A percentile compares a stretch with the other conserved stretches of the same genome.
Conservation (phyloP, 495 filamentous ascomycete genomes). For the Penicillium macrosclerotiorum region DNA sequence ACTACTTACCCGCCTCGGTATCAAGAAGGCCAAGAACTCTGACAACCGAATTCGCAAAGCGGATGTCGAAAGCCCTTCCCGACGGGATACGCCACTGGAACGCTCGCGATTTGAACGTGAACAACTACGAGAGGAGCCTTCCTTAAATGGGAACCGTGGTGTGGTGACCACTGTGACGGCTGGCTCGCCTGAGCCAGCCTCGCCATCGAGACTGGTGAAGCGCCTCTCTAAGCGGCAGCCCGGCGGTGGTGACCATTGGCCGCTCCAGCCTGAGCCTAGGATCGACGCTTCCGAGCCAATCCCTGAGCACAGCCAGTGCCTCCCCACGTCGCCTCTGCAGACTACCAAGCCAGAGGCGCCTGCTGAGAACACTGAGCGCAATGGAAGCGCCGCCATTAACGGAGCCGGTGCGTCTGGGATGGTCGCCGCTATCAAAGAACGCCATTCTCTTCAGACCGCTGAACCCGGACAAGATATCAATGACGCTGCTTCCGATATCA, state of each 20-base stretch:
- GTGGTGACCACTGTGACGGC: constrained; percentile 16
- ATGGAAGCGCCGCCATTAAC: constrained; percentile 8
- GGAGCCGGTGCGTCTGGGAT: constrained; percentile 6
- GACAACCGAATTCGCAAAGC: constrained; percentile 33
- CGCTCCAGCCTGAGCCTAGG: constrained; percentile 16
- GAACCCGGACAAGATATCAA: constrained; percentile 20
- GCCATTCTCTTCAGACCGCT: constrained; percentile 11
- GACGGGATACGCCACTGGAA: constrained; percentile 37
- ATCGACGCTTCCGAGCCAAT: constrained; percentile 13
- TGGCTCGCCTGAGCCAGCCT: constrained; percentile 7
- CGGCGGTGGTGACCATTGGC: constrained; percentile 28
- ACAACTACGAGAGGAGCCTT: constrained; percentile 19
- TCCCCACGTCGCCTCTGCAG: constrained; percentile 11
- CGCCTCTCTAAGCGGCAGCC: constrained; percentile 24
- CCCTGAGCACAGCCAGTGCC: constrained; percentile 12
- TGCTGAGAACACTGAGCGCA: background rate
- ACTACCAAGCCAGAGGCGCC: constrained; percentile 8
- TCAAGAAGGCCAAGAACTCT: constrained; percentile 36
- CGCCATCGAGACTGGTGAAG: constrained; percentile 30
- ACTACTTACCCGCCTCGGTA: constrained; percentile 41
- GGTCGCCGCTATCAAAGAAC: constrained; percentile 9
- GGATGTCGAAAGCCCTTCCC: constrained; percentile 26
- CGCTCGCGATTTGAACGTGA: constrained; percentile 32
- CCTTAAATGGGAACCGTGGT: constrained; percentile 15
- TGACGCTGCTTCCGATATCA: constrained; percentile 20